A percentile compares a stretch with the other conserved stretches of the same genome.
These are phyloP conservation scores for Phtheirospermum japonicum DNA, from an alignment of 257 asterid species.

Conservation along the genomic window DNA sequence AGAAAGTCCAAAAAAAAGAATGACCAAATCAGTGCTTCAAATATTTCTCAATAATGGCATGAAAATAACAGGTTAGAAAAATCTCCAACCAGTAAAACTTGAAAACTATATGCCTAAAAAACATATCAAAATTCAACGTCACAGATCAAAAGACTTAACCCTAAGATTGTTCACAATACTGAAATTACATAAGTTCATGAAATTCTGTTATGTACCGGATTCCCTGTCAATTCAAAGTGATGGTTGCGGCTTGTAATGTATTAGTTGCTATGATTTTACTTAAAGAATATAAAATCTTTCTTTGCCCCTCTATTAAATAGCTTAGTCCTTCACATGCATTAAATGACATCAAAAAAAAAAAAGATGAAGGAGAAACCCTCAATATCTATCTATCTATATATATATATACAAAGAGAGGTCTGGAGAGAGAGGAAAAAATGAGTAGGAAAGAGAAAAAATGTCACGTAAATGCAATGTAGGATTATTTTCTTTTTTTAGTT, in stretches of 20 bases:
- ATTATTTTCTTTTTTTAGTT: no score
- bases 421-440: no score
- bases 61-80: slow-evolving; percentile 11
- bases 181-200: not conserved
- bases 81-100: slow-evolving; percentile 14
- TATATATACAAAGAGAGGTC: no score
- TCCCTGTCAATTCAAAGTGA: no score
- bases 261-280: slow-evolving; percentile 15
- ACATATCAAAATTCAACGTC: not conserved
- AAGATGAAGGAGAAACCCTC: slow-evolving; percentile 8
- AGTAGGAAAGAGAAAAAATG: no score
- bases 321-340: slow-evolving; percentile 13
- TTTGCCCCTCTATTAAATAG: not conserved
- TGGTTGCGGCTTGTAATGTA: slow-evolving; percentile 5
- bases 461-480: no score
- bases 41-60: slow-evolving; percentile 13
- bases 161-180: slow-evolving; percentile 3
- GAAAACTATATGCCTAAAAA: slow-evolving; percentile 3
- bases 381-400: no score
- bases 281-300: not conserved
- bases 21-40: not conserved
- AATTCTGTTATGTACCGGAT: not conserved
- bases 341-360: no score
- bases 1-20: slow-evolving; percentile 20
- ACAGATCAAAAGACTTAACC: no score